Base-by-base conservation (phyloP, 495 filamentous ascomycete species). In the Eremomyces bilateralis region DNA sequence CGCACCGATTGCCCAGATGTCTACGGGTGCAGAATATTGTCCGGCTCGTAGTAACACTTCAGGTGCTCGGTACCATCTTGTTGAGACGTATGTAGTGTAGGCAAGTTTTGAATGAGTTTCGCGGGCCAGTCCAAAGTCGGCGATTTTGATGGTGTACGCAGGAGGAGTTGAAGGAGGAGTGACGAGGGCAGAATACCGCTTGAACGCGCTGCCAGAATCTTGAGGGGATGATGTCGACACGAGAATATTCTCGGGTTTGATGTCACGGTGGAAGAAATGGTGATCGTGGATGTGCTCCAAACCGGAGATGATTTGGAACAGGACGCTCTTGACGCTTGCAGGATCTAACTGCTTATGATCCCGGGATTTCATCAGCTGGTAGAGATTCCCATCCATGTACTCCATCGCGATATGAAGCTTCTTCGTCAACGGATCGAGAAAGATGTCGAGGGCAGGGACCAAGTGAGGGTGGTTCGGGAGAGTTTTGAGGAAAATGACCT, bases 331-430 rank as follows among this genome's bases (percentile, higher is more conserved):
- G 37, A 99, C 90, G 40, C 81, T 88, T 40, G 67, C 71, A 28
- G 73, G 74, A 49, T 99, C 90, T 16, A 99, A 62, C 37, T 61
- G 73, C 55, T 93, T 95, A 58, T 92, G 83, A 41, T 99, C 88
- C 36, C 90, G 69, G 33, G 88, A 73, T 51, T 99, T 99, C 88
- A 99, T 99, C 33, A 99, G 58, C 57, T 95, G 90, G 49, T 99
- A 99, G 1, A 99, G 62, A 52, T 99, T 99, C 20, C 90, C 90
- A 53, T 99, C 90, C 90, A 99, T 99, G 45, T 93, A 93, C 56
- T 99, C 90, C 90, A 99, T 99, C 47, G 69, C 74, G 38, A 99
- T 99, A 53, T 99, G 90, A 31, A 99, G 70, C 56, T 93, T 90
- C 59, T 77, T 88, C 51, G 70, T 91, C 45, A 80, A 71, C 4